Base-by-base conservation (phyloP, 805 yeast species). In the Hermanozyma aechmeae region DNA sequence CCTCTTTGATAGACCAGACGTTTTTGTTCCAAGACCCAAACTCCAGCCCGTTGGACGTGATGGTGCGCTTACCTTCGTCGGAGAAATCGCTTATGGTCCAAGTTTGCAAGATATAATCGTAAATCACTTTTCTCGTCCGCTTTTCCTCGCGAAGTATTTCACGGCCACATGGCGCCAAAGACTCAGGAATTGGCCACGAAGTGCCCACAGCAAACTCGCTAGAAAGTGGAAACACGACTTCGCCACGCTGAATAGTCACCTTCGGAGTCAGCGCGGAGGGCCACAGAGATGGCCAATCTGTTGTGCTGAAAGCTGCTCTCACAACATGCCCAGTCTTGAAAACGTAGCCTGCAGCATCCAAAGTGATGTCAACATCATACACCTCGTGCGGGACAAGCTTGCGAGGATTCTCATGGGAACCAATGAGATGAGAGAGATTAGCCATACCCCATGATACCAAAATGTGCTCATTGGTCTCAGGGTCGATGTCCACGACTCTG, bases 251-350 rank as follows among this genome's bases (percentile, higher is more conserved):
- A n/a, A n/a, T n/a, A n/a, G n/a, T n/a, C n/a, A n/a, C n/a, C n/a
- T n/a, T n/a, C n/a, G n/a, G n/a, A n/a, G n/a, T n/a, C n/a, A n/a
- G n/a, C 4, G 66, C 52, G 0, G 56, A 44, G 16, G 71, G 71
- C 71, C 71, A 65, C 19, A 52, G 51, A 31, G 61, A 66, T 8
- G 71, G 70, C 71, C 71, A 65, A 35, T 65, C 70, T 19, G 64
- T 51, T 1, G 70, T 51, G 6, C 69, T 61, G 25, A 65, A 47
- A 0, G 66, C 62, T 9, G 65, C 39, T 36, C 62, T 49, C 14
- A 65, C 32, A 25, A 41, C 51, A 35, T 65, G 69, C 7, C 66
- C 68, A 26, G 46, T 45, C 7, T 33, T 43, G 9, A 53, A 33
- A 20, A 52, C 52, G 27, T 56, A 43, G 23, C 70, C 70, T 10